Conservation (phyloP, 805 yeast genomes). For the Kurtzmaniella cleridarum region DNA sequence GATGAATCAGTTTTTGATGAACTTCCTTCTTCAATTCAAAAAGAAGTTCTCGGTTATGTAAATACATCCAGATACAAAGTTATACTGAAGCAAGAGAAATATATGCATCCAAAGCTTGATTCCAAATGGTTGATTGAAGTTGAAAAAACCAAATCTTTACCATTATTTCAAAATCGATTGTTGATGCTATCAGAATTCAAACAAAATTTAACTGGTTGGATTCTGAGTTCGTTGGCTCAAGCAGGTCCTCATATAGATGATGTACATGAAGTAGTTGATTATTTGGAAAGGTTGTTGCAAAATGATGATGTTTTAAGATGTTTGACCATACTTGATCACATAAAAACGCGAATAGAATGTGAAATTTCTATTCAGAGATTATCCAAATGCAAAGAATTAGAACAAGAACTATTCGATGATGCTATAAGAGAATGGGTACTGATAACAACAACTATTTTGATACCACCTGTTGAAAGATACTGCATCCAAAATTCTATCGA, state of each 20-base stretch:
- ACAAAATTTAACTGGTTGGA: slow-evolving; percentile 20
- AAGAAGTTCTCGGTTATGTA: slow-evolving; percentile 32
- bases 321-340: slow-evolving; percentile 11
- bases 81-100: too few relatives aligned
- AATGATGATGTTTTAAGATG: slow-evolving; percentile 13
- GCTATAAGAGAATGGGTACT: slow-evolving; percentile 9
- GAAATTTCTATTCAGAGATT: neutral
- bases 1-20: slow-evolving; percentile 33
- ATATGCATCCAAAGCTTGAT: slow-evolving; percentile 2
- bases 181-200: slow-evolving; percentile 11
- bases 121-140: neutral
- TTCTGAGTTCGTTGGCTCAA: slow-evolving; percentile 19
- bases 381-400: neutral
- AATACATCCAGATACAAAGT: slow-evolving; percentile 7
- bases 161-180: slow-evolving; percentile 12
- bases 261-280: slow-evolving; percentile 15
- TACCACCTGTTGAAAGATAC: slow-evolving; percentile 5
- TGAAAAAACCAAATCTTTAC: slow-evolving; percentile 1
- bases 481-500: slow-evolving; percentile 6
- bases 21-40: slow-evolving; percentile 31
- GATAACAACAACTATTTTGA: slow-evolving; percentile 1
- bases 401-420: slow-evolving; percentile 9
- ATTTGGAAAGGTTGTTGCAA: slow-evolving; percentile 14
- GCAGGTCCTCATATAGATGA: slow-evolving; percentile 34
- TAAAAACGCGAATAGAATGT: slow-evolving; percentile 8